Base-by-base conservation (phyloP, 257 asterid species). In the Solanum chiquidenum region DNA sequence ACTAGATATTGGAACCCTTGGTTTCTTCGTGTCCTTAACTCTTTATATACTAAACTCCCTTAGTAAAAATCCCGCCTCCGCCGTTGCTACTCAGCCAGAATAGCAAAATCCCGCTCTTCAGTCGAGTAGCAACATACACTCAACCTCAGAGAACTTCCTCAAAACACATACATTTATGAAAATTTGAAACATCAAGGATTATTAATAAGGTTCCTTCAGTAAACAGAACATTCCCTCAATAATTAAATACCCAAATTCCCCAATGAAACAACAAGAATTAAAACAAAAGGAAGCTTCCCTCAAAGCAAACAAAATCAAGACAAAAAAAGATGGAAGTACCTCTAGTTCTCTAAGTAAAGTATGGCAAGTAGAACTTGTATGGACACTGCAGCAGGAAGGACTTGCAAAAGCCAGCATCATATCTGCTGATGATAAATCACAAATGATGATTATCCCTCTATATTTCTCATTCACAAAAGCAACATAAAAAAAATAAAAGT, bases 301-400 rank as follows among this genome's bases (percentile, higher is more conserved):
- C 38, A 44, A 31, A 69, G 23, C 5, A 68, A 68, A 38, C 3
- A 25, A 38, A 68, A 46, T 29, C 13, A 44, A 71, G 52, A 40
- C 33, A 72, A 40, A 85, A 49, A 37, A 23, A 38, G 1, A 11
- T 5, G 52, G n/a, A 69, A 35, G 42, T 79, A 86, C 88, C 88
- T 86, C 34, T 18, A 86, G 72, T 72, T 86, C 88, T 46, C 55
- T 72, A 71, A 86, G 83, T 60, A 86, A 71, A 72, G 72, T 86
- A 5, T 74, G 20, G n/a, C 83, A 86, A 64, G 87, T 35, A 0
- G 77, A 14, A 44, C 79, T 84, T 6, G n/a, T 84, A 29, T 69
- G 76, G 37, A 84, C 62, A 62, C 60, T 84, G 38, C 87, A 58
- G 29, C 62, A 84, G 4, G 66, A 84, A 69, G 66, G 8, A 86